Base-by-base conservation (phyloP, 2,329 filamentous ascomycete species). In the Zalaria sp. region DNA sequence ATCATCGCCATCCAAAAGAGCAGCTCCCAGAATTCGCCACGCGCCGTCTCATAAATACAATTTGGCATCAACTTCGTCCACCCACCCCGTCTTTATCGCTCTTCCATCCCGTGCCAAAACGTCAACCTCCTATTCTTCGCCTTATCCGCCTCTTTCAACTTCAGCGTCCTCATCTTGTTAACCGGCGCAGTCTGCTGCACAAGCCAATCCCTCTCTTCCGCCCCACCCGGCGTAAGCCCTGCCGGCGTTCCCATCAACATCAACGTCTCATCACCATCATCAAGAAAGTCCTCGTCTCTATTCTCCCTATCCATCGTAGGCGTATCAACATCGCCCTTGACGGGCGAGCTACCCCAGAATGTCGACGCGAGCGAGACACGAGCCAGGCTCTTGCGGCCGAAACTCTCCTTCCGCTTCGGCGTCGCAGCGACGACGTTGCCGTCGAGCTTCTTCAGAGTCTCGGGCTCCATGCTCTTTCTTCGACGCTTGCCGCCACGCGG, bases 401-500 rank as follows among this genome's bases (percentile, higher is more conserved):
- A 25, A 32, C 28, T 42, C 28, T 38, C 51, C 48, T 44, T 50
- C 25, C 18, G 49, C 41, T 29, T 7, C 26, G 29, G 27, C 27
- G 25, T 10, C 29, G 29, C 29, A 51, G 31, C 53, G 45, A 60
- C 51, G 37, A 59, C 49, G 40, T 55, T 59, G 28, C 57, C 58
- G 5, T 51, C 51, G 9, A 58, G 37, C 38, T 57, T 53, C 25
- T 54, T 37, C 25, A 59, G 46, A 10, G 51, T 47, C 34, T 50
- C 47, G 10, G 58, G 58, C 48, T 61, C 58, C 56, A 61, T 60
- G 9, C 50, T 54, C 52, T 61, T 61, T 35, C 57, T 51, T 26
- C 56, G 47, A 26, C 58, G 51, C 39, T 51, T 50, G 25, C 52
- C 51, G n/a, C 52, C 52, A 5, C 35, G 32, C 7, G 54, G 53